A percentile compares a stretch with the other conserved stretches of the same genome.
Evolutionary conservation across 1,139 yeast species (phyloP).

Genomic region (Yamadazyma oceani): DNA sequence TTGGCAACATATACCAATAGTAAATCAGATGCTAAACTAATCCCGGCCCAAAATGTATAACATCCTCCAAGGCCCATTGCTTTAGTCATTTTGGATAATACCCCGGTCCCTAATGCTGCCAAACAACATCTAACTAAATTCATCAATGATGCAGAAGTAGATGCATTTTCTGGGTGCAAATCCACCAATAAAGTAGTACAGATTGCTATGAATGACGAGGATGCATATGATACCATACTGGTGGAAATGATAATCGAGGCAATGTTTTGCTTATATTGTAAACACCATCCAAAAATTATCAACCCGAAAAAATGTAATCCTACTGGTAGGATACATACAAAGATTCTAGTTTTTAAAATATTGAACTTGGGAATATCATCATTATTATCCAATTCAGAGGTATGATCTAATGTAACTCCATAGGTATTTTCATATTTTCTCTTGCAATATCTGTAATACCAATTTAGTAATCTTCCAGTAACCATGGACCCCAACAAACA

Average conservation of each 20-base stretch:
- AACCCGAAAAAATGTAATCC: conserved; percentile 26
- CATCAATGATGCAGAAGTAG: conserved; percentile 38
- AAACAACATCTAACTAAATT: conserved; percentile 37
- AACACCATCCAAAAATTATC: conserved; percentile 43
- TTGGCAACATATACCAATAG: conserved; percentile 20
- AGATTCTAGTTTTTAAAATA: conserved; percentile 26
- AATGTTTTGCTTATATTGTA: conserved; percentile 26
- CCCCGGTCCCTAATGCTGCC: conserved; percentile 37
- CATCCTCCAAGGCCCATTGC: conserved; percentile 37
- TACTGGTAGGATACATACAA: conserved; percentile 27
- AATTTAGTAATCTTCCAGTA: conserved; percentile 29
- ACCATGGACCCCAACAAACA: conserved; percentile 32
- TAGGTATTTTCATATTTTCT: conserved; percentile 19
- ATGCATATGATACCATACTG: conserved; percentile 27
- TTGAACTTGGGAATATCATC: conserved; percentile 28
- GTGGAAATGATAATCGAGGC: conserved; percentile 34
- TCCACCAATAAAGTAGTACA: conserved; percentile 40
- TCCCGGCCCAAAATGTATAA: conserved; percentile 35
- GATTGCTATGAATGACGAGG: conserved; percentile 28
- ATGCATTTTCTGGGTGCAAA: conserved; percentile 32
- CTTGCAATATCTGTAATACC: conserved; percentile 25
- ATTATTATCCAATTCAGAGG: conserved; percentile 10
- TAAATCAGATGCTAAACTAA: conserved; percentile 22
- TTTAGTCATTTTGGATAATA: conserved; percentile 28
- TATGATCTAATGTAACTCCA: conserved; percentile 2